phyloP scores from a whole-genome alignment of 2,329 filamentous ascomycete genomes.

The Camillea tinctor region DNA sequence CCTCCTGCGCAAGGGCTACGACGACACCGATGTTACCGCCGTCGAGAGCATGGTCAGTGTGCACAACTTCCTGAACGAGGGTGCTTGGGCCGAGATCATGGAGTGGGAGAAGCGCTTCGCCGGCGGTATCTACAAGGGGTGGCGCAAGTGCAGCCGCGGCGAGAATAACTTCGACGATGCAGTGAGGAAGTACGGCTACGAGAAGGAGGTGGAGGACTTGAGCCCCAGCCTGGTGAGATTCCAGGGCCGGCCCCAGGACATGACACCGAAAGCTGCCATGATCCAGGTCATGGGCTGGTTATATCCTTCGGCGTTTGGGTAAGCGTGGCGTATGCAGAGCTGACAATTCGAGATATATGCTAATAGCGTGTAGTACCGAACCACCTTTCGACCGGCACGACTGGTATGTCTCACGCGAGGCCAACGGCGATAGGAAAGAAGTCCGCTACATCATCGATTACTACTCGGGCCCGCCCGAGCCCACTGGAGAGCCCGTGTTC shows the following conservation, averaged over 20 bases:
- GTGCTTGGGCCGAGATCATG: conserved; percentile 92
- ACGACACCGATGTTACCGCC: conserved; percentile 87
- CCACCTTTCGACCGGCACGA: conserved; percentile 96
- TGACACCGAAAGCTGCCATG: conserved; percentile 89
- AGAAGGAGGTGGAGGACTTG: conserved; percentile 51
- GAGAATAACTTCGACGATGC: conserved; percentile 58
- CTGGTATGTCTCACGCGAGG: conserved; percentile 82
- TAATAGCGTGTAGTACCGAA: conserved; percentile 54
- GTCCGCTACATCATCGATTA: conserved; percentile 97
- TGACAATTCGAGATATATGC: neutral
- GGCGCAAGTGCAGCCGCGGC: conserved; percentile 70
- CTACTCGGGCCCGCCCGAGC: conserved; percentile 80
- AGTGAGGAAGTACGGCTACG: conserved; percentile 42
- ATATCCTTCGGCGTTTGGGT: conserved; percentile 79
- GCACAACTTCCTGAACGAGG: conserved; percentile 97
- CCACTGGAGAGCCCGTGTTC: conserved; percentile 89
- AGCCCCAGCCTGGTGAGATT: conserved; percentile 80
- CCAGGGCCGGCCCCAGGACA: conserved; percentile 82
- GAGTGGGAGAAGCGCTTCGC: conserved; percentile 89
- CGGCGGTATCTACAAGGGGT: conserved; percentile 68
- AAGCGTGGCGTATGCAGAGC: conserved; percentile 33
- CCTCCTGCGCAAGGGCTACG: conserved; percentile 91
- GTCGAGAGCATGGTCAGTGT: conserved; percentile 97
- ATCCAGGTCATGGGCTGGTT: conserved; percentile 75
- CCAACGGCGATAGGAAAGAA: conserved; percentile 68